Evolutionary conservation across 2,329 filamentous ascomycete species (phyloP), one percentile per base, ranked within the genome.

Genomic region (Trichophaea hybrida): DNA sequence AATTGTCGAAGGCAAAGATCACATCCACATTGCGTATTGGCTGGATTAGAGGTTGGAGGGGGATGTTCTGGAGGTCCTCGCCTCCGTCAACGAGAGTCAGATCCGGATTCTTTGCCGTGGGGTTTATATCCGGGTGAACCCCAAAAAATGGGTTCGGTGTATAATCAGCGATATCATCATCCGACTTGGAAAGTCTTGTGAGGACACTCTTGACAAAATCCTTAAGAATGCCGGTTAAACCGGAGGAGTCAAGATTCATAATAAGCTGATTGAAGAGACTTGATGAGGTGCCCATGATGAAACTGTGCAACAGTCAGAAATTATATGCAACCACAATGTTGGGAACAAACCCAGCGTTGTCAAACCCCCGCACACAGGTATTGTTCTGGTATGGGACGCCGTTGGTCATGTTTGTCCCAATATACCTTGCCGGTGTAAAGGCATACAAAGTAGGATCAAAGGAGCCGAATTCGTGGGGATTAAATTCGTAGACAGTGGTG

Each of bases 261-360:
- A 94, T 73, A 67, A 86, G 79, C 67, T 82, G 76, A 73, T 94
- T 95, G 77, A 95, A 95, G 1, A 95, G 77, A 0, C 86, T 85
- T 1, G 84, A 88, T 24, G 84, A 88, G 0, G 89, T 94, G 55
- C 89, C 89, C 81, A 94, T 88, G 32, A 94, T 75, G 69, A 80
- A 95, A 5, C 61, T 61, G 32, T 52, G 13, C 37, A 33, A 17
- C 33, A 8, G 44, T 60, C 40, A 62, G 24, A 32, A 15, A 12
- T 40, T 5, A 44, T 34, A 40, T n/a, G 13, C 34, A 46, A 46
- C 8, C n/a, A 10, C 6, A 4, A 31, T 4, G 8, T 10, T 8
- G 13, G 10, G 13, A 35, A 53, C 61, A 48, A 46, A 63, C 49
- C 87, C 87, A 31, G 80, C 79, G 67, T 89, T 89, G 72, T 95